These are phyloP conservation scores for Warburgia ugandensis DNA, from an alignment of 164 flowering plant species.

Conservation along the genomic window DNA sequence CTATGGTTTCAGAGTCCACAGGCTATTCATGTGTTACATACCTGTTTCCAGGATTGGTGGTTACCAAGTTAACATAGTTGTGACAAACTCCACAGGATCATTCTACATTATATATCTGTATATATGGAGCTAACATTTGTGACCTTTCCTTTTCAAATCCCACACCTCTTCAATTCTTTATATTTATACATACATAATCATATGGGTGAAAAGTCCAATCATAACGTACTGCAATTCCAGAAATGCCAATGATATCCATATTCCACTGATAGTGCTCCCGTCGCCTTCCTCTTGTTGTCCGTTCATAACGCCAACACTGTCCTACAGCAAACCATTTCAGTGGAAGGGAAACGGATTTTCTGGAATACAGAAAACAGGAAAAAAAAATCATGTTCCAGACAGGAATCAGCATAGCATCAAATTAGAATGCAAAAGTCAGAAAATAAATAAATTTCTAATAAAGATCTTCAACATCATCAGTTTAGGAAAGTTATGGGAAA, in stretches of 20 bases:
- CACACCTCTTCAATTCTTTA: too few species aligned
- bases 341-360: constrained; percentile 86
- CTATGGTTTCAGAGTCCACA: too few species aligned
- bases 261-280: constrained; percentile 99
- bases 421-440: background rate
- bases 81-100: background rate
- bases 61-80: background rate
- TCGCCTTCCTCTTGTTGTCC: constrained; percentile 93
- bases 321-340: constrained; percentile 96
- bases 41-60: too few species aligned
- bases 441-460: too few species aligned
- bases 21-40: too few species aligned
- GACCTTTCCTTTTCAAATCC: background rate
- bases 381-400: constrained; percentile 58
- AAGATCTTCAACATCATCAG: too few species aligned
- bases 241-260: constrained; percentile 95
- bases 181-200: background rate
- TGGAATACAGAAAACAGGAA: constrained; percentile 43
- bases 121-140: background rate
- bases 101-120: too few species aligned
- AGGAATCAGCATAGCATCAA: background rate
- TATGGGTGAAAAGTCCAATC: background rate
- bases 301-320: constrained; percentile 96
- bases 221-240: constrained; percentile 62
- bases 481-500: too few species aligned